These are phyloP conservation scores for Stenocarpella maydis DNA, from an alignment of 2,329 filamentous ascomycete genomes.

Conservation along the genomic window DNA sequence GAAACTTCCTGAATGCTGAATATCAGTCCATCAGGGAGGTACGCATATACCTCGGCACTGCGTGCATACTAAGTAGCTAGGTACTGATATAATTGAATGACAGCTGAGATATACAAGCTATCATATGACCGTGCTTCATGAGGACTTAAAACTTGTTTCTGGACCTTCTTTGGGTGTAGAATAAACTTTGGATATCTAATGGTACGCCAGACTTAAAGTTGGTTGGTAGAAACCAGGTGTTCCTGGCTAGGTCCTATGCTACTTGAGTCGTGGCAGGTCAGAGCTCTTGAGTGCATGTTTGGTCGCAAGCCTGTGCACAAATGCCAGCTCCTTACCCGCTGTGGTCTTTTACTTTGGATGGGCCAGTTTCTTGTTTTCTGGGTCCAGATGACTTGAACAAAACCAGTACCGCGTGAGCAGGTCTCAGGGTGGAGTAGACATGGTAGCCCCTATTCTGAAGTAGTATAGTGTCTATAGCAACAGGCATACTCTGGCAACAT, in stretches of 20 bases:
- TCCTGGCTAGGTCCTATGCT: not conserved
- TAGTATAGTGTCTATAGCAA: too few relatives aligned
- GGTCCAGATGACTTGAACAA: not conserved
- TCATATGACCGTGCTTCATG: too few relatives aligned
- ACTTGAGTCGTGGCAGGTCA: conserved; percentile 16
- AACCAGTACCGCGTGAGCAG: not conserved
- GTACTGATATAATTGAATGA: too few relatives aligned
- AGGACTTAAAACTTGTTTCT: too few relatives aligned
- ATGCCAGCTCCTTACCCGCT: not conserved
- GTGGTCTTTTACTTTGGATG: not conserved
- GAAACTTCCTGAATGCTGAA: too few relatives aligned
- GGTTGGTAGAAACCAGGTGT: not conserved
- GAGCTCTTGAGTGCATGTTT: not conserved
- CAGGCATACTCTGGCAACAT: not conserved
- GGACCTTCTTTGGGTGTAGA: too few relatives aligned
- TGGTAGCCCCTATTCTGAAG: not conserved
- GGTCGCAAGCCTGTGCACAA: conserved; percentile 1
- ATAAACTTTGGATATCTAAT: not conserved
- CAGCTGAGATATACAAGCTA: too few relatives aligned
- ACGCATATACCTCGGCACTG: too few relatives aligned
- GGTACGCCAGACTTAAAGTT: not conserved
- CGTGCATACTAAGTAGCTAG: too few relatives aligned
- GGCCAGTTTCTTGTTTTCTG: not conserved
- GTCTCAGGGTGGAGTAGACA: not conserved
- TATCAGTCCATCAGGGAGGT: too few relatives aligned